phyloP scores from a whole-genome alignment of 1,139 yeast genomes.

The Candida tetrigidarum region DNA sequence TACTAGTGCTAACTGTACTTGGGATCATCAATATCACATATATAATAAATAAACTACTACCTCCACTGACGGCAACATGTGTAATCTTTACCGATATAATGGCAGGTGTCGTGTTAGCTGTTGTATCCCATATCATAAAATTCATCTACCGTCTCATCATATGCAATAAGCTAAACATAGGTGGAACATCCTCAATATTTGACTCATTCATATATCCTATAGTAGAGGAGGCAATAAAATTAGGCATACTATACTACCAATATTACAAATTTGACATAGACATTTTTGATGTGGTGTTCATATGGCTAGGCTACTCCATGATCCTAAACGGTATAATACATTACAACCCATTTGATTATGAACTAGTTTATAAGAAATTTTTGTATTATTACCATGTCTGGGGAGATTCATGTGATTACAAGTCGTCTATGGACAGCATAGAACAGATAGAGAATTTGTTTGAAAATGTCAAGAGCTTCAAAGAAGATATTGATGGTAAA shows the following conservation, averaged over 20 bases:
- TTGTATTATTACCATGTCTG: slow-evolving; percentile 16
- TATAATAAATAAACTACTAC: slow-evolving; percentile 1
- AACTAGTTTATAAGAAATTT: slow-evolving; percentile 11
- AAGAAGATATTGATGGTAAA: not conserved
- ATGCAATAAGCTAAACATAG: slow-evolving; percentile 1
- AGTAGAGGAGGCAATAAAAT: slow-evolving; percentile 13
- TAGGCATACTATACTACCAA: slow-evolving; percentile 11
- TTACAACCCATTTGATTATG: slow-evolving; percentile 14
- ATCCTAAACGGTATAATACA: slow-evolving; percentile 11
- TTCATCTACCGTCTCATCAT: slow-evolving; percentile 2
- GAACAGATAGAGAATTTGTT: slow-evolving; percentile 15
- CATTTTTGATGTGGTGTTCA: slow-evolving; percentile 9
- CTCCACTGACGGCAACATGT: not conserved
- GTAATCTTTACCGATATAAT: slow-evolving; percentile 9
- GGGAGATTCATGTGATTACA: slow-evolving; percentile 14
- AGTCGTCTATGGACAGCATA: slow-evolving; percentile 9
- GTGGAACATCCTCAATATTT: slow-evolving; percentile 3
- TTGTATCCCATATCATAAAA: slow-evolving; percentile 5
- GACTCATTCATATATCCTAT: slow-evolving; percentile 16
- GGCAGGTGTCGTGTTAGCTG: slow-evolving; percentile 11
- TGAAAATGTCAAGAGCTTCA: slow-evolving; percentile 7
- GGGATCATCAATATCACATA: slow-evolving; percentile 2
- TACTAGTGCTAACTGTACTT: slow-evolving; percentile 1
- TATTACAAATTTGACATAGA: slow-evolving; percentile 7
- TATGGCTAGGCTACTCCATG: slow-evolving; percentile 14